Evolutionary conservation across 352 stramenopile genomes (phyloP), one percentile per base, ranked within the genome.

Genomic region (Pythium rhizo-oryzae): DNA sequence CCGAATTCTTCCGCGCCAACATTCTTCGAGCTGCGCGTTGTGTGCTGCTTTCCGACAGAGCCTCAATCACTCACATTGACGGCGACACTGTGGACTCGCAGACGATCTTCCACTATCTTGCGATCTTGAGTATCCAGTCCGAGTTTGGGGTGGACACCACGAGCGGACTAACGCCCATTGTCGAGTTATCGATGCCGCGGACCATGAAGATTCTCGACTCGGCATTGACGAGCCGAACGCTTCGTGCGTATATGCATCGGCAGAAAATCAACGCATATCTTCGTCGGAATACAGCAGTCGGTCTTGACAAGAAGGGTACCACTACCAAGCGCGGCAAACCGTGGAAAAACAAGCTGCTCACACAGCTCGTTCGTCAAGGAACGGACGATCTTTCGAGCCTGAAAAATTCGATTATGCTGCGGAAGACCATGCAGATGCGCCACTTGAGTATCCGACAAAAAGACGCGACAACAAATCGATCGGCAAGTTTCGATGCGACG

Each of bases 131-230:
- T 19, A 90, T 91, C 59, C 76, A 89, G 67, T 76, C 76, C 8
- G 82, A 90, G 30, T 79, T 76, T 46, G 71, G 76, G 6, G 67
- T 77, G 46, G 72, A 80, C 67, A 75, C 79, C 21, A 82, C 71
- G 3, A 76, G 75, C 33, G 72, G 78, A 12, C 76, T 89, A 21
- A 76, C 79, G 66, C 78, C 82, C 9, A 81, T 91, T 54, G 81
- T 89, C 24, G 81, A 91, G 69, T 68, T 91, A 25, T 81, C 82
- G n/a, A 74, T 87, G 51, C 74, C 83, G 8, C 70, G 79, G 0
- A 91, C 79, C 35, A 87, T 91, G 79, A 82, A 87, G 44, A 89
- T 91, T 30, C 72, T 91, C 23, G 80, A 91, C 69, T 81, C 80
- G 43, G 82, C 75, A n/a, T 68, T 90, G 28, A 75, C 75, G 28